A percentile compares a stretch with the other conserved stretches of the same genome.
Conservation (phyloP, 148 eudicot species). For the Chenopodium suecicum region DNA sequence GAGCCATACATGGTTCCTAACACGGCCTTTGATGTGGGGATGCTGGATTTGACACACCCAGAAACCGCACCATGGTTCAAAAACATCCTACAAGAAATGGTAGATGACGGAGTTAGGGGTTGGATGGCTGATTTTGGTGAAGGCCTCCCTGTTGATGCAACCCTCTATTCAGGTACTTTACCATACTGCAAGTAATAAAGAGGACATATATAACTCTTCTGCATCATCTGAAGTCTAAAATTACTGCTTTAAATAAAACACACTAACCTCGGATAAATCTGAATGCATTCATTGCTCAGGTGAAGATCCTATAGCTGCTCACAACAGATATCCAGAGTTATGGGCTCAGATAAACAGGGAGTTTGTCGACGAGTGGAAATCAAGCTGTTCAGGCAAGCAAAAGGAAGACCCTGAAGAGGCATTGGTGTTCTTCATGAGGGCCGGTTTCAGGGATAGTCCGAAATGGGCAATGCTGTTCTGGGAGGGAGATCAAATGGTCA, state of each 20-base stretch:
- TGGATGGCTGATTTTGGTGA: conserved; percentile 99
- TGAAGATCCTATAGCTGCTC: conserved; percentile 96
- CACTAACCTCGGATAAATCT: neutral
- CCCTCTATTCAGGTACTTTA: conserved; percentile 71
- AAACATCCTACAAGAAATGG: conserved; percentile 76
- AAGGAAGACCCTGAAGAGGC: conserved; percentile 61
- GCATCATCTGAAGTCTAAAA: neutral
- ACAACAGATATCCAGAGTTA: conserved; percentile 90
- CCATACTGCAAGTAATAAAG: neutral
- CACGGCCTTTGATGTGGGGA: conserved; percentile 97
- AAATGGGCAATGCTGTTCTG: conserved; percentile 98
- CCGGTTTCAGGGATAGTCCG: conserved; percentile 87
- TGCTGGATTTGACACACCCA: conserved; percentile 96
- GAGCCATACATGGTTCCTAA: conserved; percentile 94
- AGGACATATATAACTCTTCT: too few relatives aligned
- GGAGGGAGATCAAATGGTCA: conserved; percentile 99
- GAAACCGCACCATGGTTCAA: conserved; percentile 79
- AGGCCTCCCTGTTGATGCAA: conserved; percentile 90
- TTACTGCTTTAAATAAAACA: neutral
- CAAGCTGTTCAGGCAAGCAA: conserved; percentile 38
- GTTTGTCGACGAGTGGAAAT: conserved; percentile 87
- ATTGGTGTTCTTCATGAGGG: conserved; percentile 96
- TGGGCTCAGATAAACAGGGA: conserved; percentile 94
- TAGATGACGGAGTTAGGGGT: conserved; percentile 88
- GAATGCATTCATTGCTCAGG: conserved; percentile 39